Evolutionary conservation across 352 stramenopile species (phyloP).

Genomic region (Thalassiosira livingstoniorum): DNA sequence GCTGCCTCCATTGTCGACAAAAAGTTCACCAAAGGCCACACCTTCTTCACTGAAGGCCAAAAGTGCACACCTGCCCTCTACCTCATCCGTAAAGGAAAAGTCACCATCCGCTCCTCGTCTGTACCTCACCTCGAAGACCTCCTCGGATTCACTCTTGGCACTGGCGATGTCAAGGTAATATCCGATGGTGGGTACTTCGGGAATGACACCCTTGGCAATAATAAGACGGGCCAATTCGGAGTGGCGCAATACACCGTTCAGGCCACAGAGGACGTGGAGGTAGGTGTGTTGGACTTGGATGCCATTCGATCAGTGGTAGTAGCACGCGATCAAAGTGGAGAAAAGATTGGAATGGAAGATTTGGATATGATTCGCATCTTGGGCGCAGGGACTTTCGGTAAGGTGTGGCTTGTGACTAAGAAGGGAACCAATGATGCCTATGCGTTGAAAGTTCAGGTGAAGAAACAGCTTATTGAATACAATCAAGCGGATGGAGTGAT

Average conservation of each 20-base stretch:
- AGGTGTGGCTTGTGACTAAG: constrained; percentile 70
- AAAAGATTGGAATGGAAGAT: constrained; percentile 46
- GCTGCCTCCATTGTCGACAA: constrained; percentile 40
- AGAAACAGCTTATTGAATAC: constrained; percentile 92
- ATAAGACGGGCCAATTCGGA: constrained; percentile 49
- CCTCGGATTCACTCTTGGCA: constrained; percentile 41
- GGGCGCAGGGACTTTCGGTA: constrained; percentile 49
- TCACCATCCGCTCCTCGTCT: constrained; percentile 39
- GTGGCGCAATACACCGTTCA: constrained; percentile 64
- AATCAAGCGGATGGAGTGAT: constrained; percentile 96
- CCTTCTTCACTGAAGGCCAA: constrained; percentile 58
- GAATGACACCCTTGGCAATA: constrained; percentile 62
- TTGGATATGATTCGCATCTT: constrained; percentile 44
- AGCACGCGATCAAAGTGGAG: constrained; percentile 1
- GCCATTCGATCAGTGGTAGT: constrained; percentile 37
- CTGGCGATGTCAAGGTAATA: constrained; percentile 38
- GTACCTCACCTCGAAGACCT: constrained; percentile 36
- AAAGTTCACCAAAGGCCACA: constrained; percentile 53
- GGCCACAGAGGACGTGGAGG: constrained; percentile 55
- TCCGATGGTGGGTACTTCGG: constrained; percentile 49
- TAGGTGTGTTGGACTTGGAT: constrained; percentile 58
- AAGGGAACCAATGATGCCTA: constrained; percentile 88
- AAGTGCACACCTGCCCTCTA: constrained; percentile 40
- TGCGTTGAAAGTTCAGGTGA: constrained; percentile 95
- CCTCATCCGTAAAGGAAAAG: constrained; percentile 50